phyloP scores from a whole-genome alignment of 768 basidiomycete genomes.

The Leccinellum luteum region DNA sequence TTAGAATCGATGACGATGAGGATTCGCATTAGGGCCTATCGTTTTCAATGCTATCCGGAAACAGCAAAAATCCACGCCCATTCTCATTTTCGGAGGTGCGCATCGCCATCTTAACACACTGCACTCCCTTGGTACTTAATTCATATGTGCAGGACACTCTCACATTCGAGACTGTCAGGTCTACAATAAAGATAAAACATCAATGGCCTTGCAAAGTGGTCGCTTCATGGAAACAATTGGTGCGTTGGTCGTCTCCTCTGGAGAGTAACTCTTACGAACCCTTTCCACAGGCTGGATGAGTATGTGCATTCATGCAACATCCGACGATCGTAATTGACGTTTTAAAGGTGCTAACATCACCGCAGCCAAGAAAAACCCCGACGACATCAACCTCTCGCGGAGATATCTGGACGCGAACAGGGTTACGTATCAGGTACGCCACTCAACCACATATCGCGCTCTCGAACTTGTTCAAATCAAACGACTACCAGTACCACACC shows the following conservation, averaged over 20 bases:
- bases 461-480: background rate
- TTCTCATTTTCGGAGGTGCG: conserved; percentile 76
- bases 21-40: conserved; percentile 50
- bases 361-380: conserved; percentile 32
- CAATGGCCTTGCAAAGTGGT: conserved; percentile 67
- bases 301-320: conserved; percentile 27
- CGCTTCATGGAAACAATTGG: conserved; percentile 93
- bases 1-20: background rate
- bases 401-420: conserved; percentile 81
- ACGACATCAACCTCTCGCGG: conserved; percentile 60
- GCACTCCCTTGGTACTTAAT: background rate
- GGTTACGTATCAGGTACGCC: conserved; percentile 66
- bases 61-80: conserved; percentile 77
- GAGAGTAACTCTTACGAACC: background rate
- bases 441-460: background rate
- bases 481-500: conserved; percentile 60
- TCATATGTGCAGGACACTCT: conserved; percentile 46
- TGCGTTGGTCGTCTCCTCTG: conserved; percentile 26
- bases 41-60: conserved; percentile 73
- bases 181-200: conserved; percentile 22
- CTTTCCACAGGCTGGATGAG: conserved; percentile 55
- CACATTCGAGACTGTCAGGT: conserved; percentile 26
- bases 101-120: background rate
- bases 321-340: background rate
- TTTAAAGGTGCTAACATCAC: conserved; percentile 48